These are phyloP conservation scores for Stephania cephalantha DNA, from an alignment of 164 flowering plant genomes.

Conservation along the genomic window DNA sequence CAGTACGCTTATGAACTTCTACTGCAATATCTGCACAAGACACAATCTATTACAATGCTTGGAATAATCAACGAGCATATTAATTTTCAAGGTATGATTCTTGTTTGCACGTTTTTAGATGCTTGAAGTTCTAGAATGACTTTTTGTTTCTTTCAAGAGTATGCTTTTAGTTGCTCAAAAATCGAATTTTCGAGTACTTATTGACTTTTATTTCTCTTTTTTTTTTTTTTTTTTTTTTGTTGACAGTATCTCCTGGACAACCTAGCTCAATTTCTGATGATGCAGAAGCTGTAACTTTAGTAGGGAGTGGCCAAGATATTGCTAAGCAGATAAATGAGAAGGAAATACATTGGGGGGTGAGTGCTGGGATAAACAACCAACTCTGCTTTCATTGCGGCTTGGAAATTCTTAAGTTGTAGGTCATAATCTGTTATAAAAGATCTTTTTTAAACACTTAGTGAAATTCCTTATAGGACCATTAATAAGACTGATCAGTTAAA, in stretches of 20 bases:
- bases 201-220: conserved; percentile 6
- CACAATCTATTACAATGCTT: conserved; percentile 72
- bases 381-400: not conserved
- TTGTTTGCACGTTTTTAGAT: not conserved
- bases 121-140: not conserved
- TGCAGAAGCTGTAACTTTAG: conserved; percentile 59
- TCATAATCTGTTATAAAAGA: not conserved
- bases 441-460: not conserved
- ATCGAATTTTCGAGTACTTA: not conserved
- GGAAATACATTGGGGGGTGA: conserved; percentile 98
- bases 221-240: conserved; percentile 10
- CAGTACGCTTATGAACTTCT: conserved; percentile 92
- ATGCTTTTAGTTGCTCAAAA: not conserved
- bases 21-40: conserved; percentile 80
- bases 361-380: conserved; percentile 18
- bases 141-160: conserved; percentile 5
- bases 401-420: not conserved
- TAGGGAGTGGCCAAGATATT: conserved; percentile 68
- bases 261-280: conserved; percentile 87
- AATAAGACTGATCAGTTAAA: too few species aligned
- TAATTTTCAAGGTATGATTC: conserved; percentile 62
- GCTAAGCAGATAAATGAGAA: conserved; percentile 77
- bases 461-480: not conserved
- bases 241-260: conserved; percentile 86
- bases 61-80: conserved; percentile 93